phyloP scores from a whole-genome alignment of 768 basidiomycete species.

The Paxillus rubicundulus region DNA sequence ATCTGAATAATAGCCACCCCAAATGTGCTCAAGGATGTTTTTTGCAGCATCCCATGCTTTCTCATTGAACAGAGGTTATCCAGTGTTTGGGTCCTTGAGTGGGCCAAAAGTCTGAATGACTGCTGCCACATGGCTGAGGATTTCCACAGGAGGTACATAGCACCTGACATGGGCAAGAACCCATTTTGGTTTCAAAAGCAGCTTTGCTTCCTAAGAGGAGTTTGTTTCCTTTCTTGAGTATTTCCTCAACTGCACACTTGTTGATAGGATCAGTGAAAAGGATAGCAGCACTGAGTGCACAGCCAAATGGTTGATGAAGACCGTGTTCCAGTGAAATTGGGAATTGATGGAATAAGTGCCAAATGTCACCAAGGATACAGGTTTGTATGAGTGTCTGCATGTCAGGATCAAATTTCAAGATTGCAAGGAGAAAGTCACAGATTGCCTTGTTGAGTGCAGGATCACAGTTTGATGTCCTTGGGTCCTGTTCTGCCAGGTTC shows the following conservation, averaged over 20 bases:
- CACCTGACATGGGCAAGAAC: conserved; percentile 24
- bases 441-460: neutral
- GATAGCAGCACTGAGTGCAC: neutral
- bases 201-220: neutral
- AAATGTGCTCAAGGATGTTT: conserved; percentile 28
- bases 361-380: neutral
- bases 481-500: neutral
- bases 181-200: conserved; percentile 17
- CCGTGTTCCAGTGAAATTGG: neutral
- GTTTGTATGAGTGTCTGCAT: neutral
- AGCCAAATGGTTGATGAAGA: neutral
- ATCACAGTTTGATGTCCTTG: neutral
- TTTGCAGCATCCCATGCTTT: conserved; percentile 30
- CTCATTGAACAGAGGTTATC: conserved; percentile 29
- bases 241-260: too few relatives aligned
- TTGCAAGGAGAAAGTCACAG: neutral
- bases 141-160: conserved; percentile 33
- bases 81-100: conserved; percentile 31
- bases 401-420: neutral
- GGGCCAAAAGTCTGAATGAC: conserved; percentile 35
- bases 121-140: conserved; percentile 17
- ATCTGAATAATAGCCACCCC: conserved; percentile 30
- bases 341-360: neutral
- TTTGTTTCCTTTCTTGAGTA: too few relatives aligned
- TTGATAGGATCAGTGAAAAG: neutral